Evolutionary conservation across 1,284 basidiomycete genomes (phyloP).

Genomic region (Caloboletus firmus): DNA sequence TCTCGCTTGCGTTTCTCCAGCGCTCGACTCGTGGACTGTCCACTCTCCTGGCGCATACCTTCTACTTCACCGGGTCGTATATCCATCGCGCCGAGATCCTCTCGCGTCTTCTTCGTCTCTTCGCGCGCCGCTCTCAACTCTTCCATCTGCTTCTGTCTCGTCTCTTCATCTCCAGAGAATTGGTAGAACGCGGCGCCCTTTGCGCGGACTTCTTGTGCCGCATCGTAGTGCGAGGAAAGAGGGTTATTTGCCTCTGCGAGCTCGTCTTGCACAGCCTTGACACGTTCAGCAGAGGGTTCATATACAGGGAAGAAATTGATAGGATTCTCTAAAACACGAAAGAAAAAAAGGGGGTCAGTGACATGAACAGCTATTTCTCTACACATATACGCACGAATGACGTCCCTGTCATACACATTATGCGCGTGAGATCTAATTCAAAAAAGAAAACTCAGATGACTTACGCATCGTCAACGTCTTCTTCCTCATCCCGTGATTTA

Average conservation of each 20-base stretch:
- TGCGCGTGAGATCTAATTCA: conserved; percentile 11
- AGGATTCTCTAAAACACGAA: conserved; percentile 59
- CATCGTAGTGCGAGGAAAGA: conserved; percentile 79
- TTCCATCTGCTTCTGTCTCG: conserved; percentile 75
- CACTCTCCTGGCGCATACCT: conserved; percentile 52
- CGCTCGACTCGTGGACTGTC: conserved; percentile 51
- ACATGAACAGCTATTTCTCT: not conserved
- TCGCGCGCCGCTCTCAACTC: conserved; percentile 63
- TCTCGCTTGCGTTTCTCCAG: conserved; percentile 79
- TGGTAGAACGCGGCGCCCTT: conserved; percentile 89
- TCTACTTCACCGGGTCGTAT: conserved; percentile 62
- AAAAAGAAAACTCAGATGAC: conserved; percentile 26
- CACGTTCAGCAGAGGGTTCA: conserved; percentile 76
- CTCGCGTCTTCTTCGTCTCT: conserved; percentile 70
- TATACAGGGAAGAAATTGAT: conserved; percentile 83
- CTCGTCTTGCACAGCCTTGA: conserved; percentile 74
- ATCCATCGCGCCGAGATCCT: conserved; percentile 59
- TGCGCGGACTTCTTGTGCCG: conserved; percentile 77
- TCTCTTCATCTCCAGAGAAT: conserved; percentile 81
- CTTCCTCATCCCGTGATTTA: conserved; percentile 35
- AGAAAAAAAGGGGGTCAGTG: not conserved
- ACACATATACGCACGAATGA: conserved; percentile 51
- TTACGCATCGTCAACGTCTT: conserved; percentile 52
- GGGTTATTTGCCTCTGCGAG: conserved; percentile 74
- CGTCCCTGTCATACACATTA: conserved; percentile 45